Evolutionary conservation across 2,329 filamentous ascomycete genomes (phyloP), one percentile per base, ranked within the genome.

Genomic region (Cladosporium phlei): DNA sequence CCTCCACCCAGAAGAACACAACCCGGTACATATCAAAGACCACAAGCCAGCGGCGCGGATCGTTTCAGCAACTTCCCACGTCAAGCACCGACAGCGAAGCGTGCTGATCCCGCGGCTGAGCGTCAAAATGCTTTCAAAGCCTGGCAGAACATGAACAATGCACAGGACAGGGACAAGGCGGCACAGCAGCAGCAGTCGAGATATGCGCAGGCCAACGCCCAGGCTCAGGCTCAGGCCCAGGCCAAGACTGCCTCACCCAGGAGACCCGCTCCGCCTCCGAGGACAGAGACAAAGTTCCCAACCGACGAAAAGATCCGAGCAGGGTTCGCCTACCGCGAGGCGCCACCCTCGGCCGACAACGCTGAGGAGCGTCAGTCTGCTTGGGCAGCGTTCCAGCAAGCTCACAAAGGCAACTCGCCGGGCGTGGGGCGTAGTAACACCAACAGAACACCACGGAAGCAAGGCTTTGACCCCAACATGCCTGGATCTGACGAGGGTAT

Each of bases 401-500:
- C 45, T 9, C 50, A 28, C 39, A 57, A 48, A n/a, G 46, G 12
- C 61, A 60, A 46, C 55, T 63, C n/a, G 57, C 38, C 62, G 54
- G 59, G 46, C 16, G 39, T 48, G 16, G 19, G 61, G 25, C 61
- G 67, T 27, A 66, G 59, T 24, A 59, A 65, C 33, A 68, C 65
- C 40, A 54, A 56, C 27, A 60, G 64, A 42, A 66, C 70, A 3
- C 75, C 76, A 28, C 77, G 71, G 55, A 78, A 70, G 59, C 66
- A 69, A 34, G 79, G 77, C 4, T 83, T 81, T 57, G 75, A 79
- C 46, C 78, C 79, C 16, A 71, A 71, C n/a, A 71, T 70, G 5
- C 70, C 77, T 24, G 77, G 75, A n/a, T 76, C 72, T 27, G 79
- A 82, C 56, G 79, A 82, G 55, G 71, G 76, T 27, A 76, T 76